Percentiles rank a stretch among this genome's conserved stretches.
Conservation (phyloP, 2,329 filamentous ascomycete species). For the Monilinia fructicola region DNA sequence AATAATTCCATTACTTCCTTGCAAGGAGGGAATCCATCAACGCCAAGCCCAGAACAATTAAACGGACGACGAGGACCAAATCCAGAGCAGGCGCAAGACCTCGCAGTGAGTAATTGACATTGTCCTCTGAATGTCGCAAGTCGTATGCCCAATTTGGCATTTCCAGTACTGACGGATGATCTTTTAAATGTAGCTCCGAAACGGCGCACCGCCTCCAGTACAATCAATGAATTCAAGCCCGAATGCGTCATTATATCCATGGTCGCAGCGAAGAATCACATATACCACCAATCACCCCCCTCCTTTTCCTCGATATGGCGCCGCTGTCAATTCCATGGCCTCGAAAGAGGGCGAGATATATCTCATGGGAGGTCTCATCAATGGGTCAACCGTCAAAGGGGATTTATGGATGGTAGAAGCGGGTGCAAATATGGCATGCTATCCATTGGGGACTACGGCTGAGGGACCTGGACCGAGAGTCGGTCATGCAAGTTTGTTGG, state of each 20-base stretch:
- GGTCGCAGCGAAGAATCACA: constrained; percentile 86
- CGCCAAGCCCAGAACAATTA: constrained; percentile 47
- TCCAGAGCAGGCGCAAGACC: constrained; percentile 40
- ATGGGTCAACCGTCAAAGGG: constrained; percentile 92
- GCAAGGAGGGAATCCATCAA: constrained; percentile 43
- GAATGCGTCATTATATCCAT: constrained; percentile 86
- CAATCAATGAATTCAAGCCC: constrained; percentile 48
- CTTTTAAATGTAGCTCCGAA: constrained; percentile 50
- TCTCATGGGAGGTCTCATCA: constrained; percentile 94
- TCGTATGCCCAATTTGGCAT: constrained; percentile 1
- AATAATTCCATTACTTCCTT: constrained; percentile 65
- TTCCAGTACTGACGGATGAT: constrained; percentile 23
- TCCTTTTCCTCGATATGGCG: constrained; percentile 94
- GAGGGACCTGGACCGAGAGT: constrained; percentile 95
- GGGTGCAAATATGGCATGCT: constrained; percentile 82
- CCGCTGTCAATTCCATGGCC: constrained; percentile 86
- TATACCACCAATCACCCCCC: constrained; percentile 80
- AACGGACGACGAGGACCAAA: constrained; percentile 56
- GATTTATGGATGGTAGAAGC: constrained; percentile 98
- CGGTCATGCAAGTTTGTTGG: constrained; percentile 87
- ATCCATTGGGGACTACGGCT: constrained; percentile 84
- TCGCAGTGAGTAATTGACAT: constrained; percentile 42
- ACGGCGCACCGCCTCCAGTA: constrained; percentile 44
- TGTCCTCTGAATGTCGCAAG: constrained; percentile 5
- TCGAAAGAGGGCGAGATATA: constrained; percentile 98